A percentile compares a stretch with the other conserved stretches of the same genome.
phyloP scores from a whole-genome alignment of 2,329 filamentous ascomycete species.

The Neopestalotiopsis sp. region DNA sequence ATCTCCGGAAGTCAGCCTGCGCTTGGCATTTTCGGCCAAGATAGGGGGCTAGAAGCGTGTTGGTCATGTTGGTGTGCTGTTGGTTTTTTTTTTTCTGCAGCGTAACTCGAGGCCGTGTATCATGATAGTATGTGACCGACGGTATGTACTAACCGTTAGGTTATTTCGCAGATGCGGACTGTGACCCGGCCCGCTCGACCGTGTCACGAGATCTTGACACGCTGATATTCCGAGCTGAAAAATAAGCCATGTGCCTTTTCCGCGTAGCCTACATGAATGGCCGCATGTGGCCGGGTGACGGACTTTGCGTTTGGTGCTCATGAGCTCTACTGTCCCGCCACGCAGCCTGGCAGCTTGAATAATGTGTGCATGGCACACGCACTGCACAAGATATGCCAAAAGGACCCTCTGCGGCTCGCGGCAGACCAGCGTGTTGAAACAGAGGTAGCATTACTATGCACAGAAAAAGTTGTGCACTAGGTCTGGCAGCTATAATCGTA shows the following conservation, averaged over 20 bases:
- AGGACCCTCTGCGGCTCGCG: neutral
- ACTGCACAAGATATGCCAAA: neutral
- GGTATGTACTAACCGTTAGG: neutral
- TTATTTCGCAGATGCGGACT: neutral
- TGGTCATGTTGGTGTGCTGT: neutral
- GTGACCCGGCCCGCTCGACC: neutral
- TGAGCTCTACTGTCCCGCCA: neutral
- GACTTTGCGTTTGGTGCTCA: neutral
- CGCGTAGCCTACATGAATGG: neutral
- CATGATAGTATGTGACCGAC: too few species aligned
- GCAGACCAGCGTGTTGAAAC: neutral
- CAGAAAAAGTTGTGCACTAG: too few species aligned
- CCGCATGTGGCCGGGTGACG: neutral
- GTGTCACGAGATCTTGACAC: neutral
- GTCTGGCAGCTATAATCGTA: too few species aligned
- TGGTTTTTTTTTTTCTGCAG: too few species aligned
- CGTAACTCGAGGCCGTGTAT: too few species aligned
- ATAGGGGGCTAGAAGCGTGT: neutral
- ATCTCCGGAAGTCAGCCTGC: neutral
- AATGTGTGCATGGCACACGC: neutral
- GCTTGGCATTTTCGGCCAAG: neutral
- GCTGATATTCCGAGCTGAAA: neutral
- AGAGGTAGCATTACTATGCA: too few species aligned
- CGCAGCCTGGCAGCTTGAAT: neutral
- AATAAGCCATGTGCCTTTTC: neutral